A percentile compares a stretch with the other conserved stretches of the same genome.
Conservation (phyloP, 495 filamentous ascomycete genomes). For the Beverwykella pulmonaria region DNA sequence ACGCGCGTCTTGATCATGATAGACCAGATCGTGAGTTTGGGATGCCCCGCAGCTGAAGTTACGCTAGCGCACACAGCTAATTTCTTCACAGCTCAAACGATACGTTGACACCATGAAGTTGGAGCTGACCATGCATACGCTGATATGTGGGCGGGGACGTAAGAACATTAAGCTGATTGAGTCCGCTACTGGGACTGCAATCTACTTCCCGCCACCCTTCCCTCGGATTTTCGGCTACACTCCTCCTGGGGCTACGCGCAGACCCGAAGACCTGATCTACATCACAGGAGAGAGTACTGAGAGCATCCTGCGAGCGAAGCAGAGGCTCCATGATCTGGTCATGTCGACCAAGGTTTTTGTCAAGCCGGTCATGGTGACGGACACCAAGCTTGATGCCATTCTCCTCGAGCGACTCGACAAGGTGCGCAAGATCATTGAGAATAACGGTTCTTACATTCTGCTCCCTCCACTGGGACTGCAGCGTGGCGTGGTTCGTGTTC, state of each 20-base stretch:
- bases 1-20: constrained; percentile 95
- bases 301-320: constrained; percentile 82
- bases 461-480: constrained; percentile 83
- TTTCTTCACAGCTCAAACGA: constrained; percentile 70
- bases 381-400: constrained; percentile 91
- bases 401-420: constrained; percentile 90
- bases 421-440: constrained; percentile 95
- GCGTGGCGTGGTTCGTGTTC: constrained; percentile 77
- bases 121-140: constrained; percentile 82
- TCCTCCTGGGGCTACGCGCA: constrained; percentile 72
- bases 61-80: constrained; percentile 43
- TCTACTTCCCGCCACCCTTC: constrained; percentile 96
- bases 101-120: constrained; percentile 79
- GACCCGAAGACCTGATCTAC: constrained; percentile 86
- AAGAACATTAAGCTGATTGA: constrained; percentile 98
- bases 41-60: constrained; percentile 10
- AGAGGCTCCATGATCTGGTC: constrained; percentile 81
- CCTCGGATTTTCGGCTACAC: constrained; percentile 85
- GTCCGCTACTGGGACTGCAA: constrained; percentile 88
- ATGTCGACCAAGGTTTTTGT: constrained; percentile 77
- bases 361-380: constrained; percentile 83
- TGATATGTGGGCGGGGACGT: constrained; percentile 86
- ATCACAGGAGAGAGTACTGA: constrained; percentile 85
- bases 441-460: constrained; percentile 90
- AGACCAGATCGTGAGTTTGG: constrained; percentile 82